Conservation (phyloP, 345 rosid species). For the Alliaria petiolata region DNA sequence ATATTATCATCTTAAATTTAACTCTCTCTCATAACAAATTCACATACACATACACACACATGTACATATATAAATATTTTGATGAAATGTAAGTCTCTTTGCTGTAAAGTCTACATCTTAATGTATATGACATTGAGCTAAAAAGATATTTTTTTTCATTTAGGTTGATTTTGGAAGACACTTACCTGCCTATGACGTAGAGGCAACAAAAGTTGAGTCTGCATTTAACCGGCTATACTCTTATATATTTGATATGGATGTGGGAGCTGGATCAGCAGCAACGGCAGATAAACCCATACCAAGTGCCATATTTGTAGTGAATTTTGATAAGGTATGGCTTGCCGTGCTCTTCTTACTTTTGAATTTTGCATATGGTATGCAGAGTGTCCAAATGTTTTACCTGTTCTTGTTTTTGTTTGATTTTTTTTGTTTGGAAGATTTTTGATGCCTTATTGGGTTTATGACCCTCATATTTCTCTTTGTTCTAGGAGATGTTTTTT, state of each 20-base stretch:
- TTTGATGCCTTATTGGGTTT: background rate
- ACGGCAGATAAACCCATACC: conserved; percentile 79
- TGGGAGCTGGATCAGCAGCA: conserved; percentile 41
- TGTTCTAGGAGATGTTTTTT: background rate
- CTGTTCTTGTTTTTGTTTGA: background rate
- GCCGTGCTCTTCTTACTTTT: conserved; percentile 11
- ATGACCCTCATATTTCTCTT: background rate
- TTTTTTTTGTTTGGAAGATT: too few species aligned
- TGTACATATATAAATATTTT: background rate
- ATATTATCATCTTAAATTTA: conserved; percentile 4
- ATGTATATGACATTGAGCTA: background rate
- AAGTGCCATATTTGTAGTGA: conserved; percentile 77
- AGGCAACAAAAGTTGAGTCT: conserved; percentile 76
- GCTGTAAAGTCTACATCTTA: conserved; percentile 1
- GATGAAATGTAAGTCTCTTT: background rate
- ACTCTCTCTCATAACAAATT: background rate
- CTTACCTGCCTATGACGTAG: conserved; percentile 90
- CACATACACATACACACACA: background rate
- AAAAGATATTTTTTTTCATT: background rate
- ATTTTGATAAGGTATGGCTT: conserved; percentile 87
- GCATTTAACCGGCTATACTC: conserved; percentile 71
- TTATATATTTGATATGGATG: conserved; percentile 72
- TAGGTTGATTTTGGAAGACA: conserved; percentile 91
- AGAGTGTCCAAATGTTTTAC: conserved; percentile 1
- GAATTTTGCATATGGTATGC: conserved; percentile 1